Conservation (phyloP, 768 basidiomycete genomes). For the Fistulinella prunicolor region DNA sequence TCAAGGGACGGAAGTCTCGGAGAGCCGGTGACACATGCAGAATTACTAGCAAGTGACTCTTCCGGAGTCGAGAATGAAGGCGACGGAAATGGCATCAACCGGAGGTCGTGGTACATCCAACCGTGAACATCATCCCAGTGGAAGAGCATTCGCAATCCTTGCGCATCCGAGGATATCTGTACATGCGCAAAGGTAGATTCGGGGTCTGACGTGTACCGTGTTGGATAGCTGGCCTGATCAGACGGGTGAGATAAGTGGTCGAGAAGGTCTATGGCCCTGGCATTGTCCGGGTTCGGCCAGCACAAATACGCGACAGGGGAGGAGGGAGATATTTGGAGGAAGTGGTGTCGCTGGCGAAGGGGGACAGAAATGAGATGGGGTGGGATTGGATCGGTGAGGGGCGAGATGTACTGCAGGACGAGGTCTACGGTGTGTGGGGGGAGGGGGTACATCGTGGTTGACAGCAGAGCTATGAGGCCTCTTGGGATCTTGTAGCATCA, state of each 20-base stretch:
- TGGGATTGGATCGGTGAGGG: conserved; percentile 52
- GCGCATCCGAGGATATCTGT: conserved; percentile 37
- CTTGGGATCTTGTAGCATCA: too few relatives aligned
- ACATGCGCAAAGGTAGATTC: conserved; percentile 59
- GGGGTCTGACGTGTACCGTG: conserved; percentile 44
- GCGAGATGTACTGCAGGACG: conserved; percentile 57
- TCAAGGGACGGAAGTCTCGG: neutral
- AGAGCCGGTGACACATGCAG: conserved; percentile 13
- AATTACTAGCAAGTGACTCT: conserved; percentile 25
- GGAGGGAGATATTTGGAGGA: conserved; percentile 52
- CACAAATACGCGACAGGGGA: conserved; percentile 56
- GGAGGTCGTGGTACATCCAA: conserved; percentile 73
- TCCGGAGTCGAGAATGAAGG: conserved; percentile 30
- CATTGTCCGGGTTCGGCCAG: conserved; percentile 52
- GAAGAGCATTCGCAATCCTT: conserved; percentile 60
- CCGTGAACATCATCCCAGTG: conserved; percentile 53
- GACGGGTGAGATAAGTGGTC: conserved; percentile 33
- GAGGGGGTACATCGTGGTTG: conserved; percentile 32
- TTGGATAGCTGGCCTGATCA: conserved; percentile 30
- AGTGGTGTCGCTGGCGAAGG: conserved; percentile 62
- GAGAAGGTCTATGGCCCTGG: conserved; percentile 42
- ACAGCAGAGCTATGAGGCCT: too few relatives aligned
- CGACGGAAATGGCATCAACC: conserved; percentile 68
- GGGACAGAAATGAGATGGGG: conserved; percentile 56
- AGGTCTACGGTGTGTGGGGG: conserved; percentile 40